phyloP scores from a whole-genome alignment of 2,329 filamentous ascomycete species.

The Penicillium brevicompactum region DNA sequence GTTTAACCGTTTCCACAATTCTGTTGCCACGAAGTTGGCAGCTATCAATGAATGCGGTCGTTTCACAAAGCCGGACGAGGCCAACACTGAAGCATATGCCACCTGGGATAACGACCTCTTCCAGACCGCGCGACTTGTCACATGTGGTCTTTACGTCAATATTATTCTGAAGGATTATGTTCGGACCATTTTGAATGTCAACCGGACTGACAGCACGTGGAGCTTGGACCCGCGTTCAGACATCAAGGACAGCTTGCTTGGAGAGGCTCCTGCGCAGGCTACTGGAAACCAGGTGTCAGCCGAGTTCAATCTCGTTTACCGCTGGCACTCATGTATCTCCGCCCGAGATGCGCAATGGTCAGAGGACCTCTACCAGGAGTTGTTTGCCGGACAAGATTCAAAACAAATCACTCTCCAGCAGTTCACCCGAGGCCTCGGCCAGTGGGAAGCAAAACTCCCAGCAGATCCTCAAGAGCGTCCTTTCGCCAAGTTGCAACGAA shows the following conservation, averaged over 20 bases:
- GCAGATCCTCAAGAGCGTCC: constrained; percentile 51
- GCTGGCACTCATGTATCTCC: constrained; percentile 66
- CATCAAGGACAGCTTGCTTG: constrained; percentile 51
- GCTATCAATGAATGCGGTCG: constrained; percentile 68
- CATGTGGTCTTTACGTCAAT: constrained; percentile 58
- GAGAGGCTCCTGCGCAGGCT: constrained; percentile 55
- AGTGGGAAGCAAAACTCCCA: constrained; percentile 45
- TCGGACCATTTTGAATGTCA: constrained; percentile 62
- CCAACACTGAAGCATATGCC: constrained; percentile 37
- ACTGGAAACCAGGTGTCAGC: constrained; percentile 68
- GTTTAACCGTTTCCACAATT: constrained; percentile 72
- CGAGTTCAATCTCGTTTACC: constrained; percentile 69
- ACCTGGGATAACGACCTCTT: constrained; percentile 50
- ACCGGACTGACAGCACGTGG: constrained; percentile 62
- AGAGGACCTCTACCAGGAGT: constrained; percentile 54
- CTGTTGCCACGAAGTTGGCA: constrained; percentile 63
- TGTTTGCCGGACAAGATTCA: constrained; percentile 46
- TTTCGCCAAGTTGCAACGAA: constrained; percentile 53
- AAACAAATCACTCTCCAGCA: constrained; percentile 40
- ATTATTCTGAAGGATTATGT: constrained; percentile 62
- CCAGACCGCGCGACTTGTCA: constrained; percentile 58
- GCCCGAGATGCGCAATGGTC: constrained; percentile 65
- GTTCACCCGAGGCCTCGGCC: constrained; percentile 41
- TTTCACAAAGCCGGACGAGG: constrained; percentile 59
- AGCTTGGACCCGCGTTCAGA: constrained; percentile 66